Percentiles rank a stretch among this genome's conserved stretches.
These are phyloP conservation scores for Trametes sp. DNA, from an alignment of 1,284 basidiomycete genomes.

Conservation along the genomic window DNA sequence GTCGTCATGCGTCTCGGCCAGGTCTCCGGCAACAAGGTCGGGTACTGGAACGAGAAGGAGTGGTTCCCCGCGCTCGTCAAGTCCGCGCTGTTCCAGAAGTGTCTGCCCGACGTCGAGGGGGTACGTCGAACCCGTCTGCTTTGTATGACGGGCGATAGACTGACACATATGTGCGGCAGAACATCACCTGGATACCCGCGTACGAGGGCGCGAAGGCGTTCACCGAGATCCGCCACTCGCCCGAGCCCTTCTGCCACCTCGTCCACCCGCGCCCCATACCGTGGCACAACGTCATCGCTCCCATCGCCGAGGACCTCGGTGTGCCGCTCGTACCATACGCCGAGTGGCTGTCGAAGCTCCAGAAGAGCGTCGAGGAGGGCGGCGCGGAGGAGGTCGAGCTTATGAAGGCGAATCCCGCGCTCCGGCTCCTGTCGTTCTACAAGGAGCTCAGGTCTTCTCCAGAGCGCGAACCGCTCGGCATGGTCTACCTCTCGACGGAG, in stretches of 20 bases:
- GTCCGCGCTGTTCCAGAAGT: slow-evolving; percentile 39
- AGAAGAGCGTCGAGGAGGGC: slow-evolving; percentile 21
- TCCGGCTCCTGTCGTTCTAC: slow-evolving; percentile 43
- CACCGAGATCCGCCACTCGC: slow-evolving; percentile 33
- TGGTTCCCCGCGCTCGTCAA: slow-evolving; percentile 54
- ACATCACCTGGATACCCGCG: slow-evolving; percentile 38
- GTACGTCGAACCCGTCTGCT: slow-evolving; percentile 17
- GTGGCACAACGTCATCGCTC: slow-evolving; percentile 31
- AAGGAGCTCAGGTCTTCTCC: slow-evolving; percentile 13
- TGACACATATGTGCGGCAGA: slow-evolving; percentile 2
- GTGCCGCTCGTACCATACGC: slow-evolving; percentile 36
- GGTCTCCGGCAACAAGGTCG: slow-evolving; percentile 48
- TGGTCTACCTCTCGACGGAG: slow-evolving; percentile 25
- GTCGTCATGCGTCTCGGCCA: slow-evolving; percentile 53
- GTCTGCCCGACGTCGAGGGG: slow-evolving; percentile 38
- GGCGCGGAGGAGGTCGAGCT: slow-evolving; percentile 41
- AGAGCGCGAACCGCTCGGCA: slow-evolving; percentile 27
- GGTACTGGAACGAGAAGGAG: slow-evolving; percentile 53
- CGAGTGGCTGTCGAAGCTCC: slow-evolving; percentile 33
- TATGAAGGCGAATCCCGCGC: slow-evolving; percentile 40
- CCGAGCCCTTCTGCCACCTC: slow-evolving; percentile 37
- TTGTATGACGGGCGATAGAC: not conserved
- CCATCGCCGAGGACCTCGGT: slow-evolving; percentile 29
- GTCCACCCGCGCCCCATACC: slow-evolving; percentile 39
- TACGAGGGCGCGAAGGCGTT: slow-evolving; percentile 37